Conservation (phyloP, 2,329 filamentous ascomycete genomes). For the Talaromyces albobiverticillius region DNA sequence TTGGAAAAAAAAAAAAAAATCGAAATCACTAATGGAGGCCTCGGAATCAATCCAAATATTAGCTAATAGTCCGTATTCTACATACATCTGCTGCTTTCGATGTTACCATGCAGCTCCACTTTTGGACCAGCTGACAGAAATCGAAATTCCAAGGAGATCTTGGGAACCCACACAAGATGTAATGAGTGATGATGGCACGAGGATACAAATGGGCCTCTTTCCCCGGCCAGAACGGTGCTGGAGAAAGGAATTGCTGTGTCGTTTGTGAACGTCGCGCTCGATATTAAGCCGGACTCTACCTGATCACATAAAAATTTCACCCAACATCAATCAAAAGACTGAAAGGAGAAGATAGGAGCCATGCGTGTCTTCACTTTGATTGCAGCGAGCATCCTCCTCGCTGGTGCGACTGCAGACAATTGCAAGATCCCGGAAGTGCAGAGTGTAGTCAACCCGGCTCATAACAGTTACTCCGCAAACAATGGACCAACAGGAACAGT, state of each 20-base stretch:
- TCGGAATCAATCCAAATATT: not conserved
- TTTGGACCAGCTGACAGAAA: not conserved
- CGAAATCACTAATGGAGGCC: too few species aligned
- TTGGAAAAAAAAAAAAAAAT: not conserved
- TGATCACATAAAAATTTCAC: not conserved
- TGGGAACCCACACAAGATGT: not conserved
- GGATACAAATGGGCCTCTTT: not conserved
- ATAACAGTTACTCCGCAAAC: slow-evolving; percentile 17
- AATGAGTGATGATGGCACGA: too few species aligned
- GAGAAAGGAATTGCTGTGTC: not conserved
- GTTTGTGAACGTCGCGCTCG: not conserved
- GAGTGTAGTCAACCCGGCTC: slow-evolving; percentile 17
- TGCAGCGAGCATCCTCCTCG: slow-evolving; percentile 15
- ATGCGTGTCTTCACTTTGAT: slow-evolving; percentile 7
- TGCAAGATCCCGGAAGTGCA: slow-evolving; percentile 22
- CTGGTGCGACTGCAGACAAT: slow-evolving; percentile 14
- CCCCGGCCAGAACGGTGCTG: not conserved
- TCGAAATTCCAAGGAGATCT: not conserved
- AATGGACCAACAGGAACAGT: slow-evolving; percentile 17
- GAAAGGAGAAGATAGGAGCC: not conserved
- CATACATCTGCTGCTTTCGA: not conserved
- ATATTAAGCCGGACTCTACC: not conserved
- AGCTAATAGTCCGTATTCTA: not conserved
- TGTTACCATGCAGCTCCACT: slow-evolving; percentile 9
- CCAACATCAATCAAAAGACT: not conserved